These are phyloP conservation scores for Yamadazyma conglobata DNA, from an alignment of 1,139 yeast species.

Conservation along the genomic window DNA sequence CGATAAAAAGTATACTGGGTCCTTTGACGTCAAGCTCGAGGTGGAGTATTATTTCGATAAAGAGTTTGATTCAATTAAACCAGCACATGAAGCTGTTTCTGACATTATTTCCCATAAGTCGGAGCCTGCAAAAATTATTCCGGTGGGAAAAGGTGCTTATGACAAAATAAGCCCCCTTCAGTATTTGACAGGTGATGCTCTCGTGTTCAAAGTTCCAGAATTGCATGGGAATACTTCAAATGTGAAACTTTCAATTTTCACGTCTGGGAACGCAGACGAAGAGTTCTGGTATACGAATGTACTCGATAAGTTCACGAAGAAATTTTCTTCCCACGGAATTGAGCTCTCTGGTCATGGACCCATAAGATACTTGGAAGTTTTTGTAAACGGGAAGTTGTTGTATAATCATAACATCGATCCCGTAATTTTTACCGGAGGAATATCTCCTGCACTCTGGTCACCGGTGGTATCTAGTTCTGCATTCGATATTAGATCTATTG, in stretches of 20 bases:
- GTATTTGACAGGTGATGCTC: constrained; percentile 39
- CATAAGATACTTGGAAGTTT: constrained; percentile 51
- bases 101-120: constrained; percentile 3
- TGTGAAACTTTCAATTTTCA: constrained; percentile 55
- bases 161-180: constrained; percentile 29
- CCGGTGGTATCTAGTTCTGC: constrained; percentile 73
- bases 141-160: constrained; percentile 16
- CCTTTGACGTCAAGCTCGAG: constrained; percentile 50
- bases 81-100: not conserved
- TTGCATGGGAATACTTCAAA: constrained; percentile 52
- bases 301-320: constrained; percentile 42
- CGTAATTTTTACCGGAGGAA: constrained; percentile 72
- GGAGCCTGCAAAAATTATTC: constrained; percentile 8
- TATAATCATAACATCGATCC: constrained; percentile 56
- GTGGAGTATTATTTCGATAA: constrained; percentile 39
- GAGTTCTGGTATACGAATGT: constrained; percentile 81
- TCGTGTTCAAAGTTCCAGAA: constrained; percentile 37
- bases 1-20: constrained; percentile 55
- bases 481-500: constrained; percentile 65
- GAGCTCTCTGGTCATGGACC: constrained; percentile 61
- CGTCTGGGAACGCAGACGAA: constrained; percentile 75
- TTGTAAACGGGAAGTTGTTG: constrained; percentile 46
- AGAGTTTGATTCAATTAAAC: constrained; percentile 1
- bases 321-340: constrained; percentile 29
- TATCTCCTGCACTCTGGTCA: constrained; percentile 74